Percentiles rank a stretch among this genome's conserved stretches.
These are phyloP conservation scores for Penicillium pancosmium DNA, from an alignment of 495 filamentous ascomycete genomes.

Conservation along the genomic window DNA sequence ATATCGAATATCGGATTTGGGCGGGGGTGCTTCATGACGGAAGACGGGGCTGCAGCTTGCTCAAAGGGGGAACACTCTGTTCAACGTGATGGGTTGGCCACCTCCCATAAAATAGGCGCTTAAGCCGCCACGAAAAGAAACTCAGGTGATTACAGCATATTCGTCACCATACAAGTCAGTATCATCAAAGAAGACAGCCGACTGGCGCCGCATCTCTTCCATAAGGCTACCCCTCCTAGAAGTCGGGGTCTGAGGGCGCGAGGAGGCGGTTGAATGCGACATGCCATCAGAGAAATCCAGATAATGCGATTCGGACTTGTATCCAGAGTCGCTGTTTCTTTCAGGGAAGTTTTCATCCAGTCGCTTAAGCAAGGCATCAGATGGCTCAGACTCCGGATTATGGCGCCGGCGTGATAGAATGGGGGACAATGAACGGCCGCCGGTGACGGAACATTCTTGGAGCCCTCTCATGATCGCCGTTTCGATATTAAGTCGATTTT, in stretches of 20 bases:
- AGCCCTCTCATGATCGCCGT: conserved; percentile 75
- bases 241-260: conserved; percentile 28
- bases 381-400: conserved; percentile 20
- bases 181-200: conserved; percentile 65
- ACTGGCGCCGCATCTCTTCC: conserved; percentile 62
- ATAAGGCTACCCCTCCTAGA: conserved; percentile 51
- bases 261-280: conserved; percentile 31
- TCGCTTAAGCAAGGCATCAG: conserved; percentile 29
- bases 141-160: conserved; percentile 27
- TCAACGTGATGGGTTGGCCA: conserved; percentile 14
- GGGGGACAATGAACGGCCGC: conserved; percentile 30
- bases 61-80: conserved; percentile 17
- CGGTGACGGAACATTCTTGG: conserved; percentile 48
- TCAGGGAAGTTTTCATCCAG: conserved; percentile 40
- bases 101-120: conserved; percentile 14
- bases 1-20: conserved; percentile 16
- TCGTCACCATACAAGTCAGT: conserved; percentile 44
- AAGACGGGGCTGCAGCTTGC: conserved; percentile 22
- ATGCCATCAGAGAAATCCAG: conserved; percentile 30
- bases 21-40: conserved; percentile 18
- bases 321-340: conserved; percentile 21
- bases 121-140: conserved; percentile 16
- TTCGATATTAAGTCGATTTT: conserved; percentile 84
- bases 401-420: conserved; percentile 30
- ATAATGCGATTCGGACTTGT: conserved; percentile 28